Evolutionary conservation across 495 filamentous ascomycete species (phyloP).

Genomic region (Tuber calosporum): DNA sequence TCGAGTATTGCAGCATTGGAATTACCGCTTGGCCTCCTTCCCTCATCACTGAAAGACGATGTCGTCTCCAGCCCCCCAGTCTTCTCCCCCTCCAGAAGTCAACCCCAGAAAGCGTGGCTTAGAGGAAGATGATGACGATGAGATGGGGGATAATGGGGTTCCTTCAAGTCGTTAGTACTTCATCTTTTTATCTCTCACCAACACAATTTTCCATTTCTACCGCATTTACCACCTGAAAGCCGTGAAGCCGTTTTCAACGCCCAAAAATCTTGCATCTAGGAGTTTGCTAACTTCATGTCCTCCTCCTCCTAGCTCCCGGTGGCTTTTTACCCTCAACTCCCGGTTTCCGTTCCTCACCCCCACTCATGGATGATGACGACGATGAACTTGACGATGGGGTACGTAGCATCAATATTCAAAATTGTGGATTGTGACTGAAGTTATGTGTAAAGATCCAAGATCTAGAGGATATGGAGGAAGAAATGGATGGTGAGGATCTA

Average conservation of each 20-base stretch:
- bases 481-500: conserved; percentile 87
- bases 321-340: conserved; percentile 32
- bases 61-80: conserved; percentile 38
- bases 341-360: conserved; percentile 38
- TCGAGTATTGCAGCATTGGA: not conserved
- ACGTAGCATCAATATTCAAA: conserved; percentile 5
- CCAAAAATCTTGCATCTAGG: not conserved
- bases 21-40: not conserved
- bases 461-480: conserved; percentile 91
- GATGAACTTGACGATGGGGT: conserved; percentile 40
- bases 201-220: not conserved
- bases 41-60: conserved; percentile 12
- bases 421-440: not conserved
- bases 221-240: not conserved
- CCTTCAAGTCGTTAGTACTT: conserved; percentile 35
- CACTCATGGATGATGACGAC: conserved; percentile 39
- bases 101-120: conserved; percentile 38
- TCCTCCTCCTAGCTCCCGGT: conserved; percentile 19
- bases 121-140: conserved; percentile 37
- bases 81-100: conserved; percentile 35
- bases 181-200: not conserved
- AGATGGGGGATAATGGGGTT: conserved; percentile 30
- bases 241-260: not conserved
- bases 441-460: conserved; percentile 46
- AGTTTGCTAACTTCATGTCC: not conserved